Evolutionary conservation across 1,284 basidiomycete species (phyloP), one percentile per base, ranked within the genome.

Genomic region (Coriolopsis trogii): DNA sequence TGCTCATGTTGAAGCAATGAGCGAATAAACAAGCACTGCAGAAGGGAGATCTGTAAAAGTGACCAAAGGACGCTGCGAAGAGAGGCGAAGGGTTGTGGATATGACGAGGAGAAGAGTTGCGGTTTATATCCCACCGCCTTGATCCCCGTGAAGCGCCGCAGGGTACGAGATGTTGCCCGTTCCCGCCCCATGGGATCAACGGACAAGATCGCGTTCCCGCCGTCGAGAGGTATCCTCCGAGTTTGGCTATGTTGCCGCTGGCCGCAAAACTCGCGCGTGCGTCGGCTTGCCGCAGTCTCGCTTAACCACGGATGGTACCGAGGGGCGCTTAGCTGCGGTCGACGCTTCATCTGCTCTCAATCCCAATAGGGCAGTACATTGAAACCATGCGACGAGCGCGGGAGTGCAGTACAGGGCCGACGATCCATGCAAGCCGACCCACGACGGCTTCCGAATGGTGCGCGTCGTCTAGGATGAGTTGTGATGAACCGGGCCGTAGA

Each of bases 221-320:
- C 29, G 23, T 41, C 26, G 42, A 41, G 16, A 26, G 25, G 34
- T 10, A 15, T 10, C 33, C 4, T 34, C 34, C 18, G 18, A 30
- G 13, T 16, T n/a, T 36, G 40, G n/a, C 15, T 12, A 8, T 8
- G 30, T 16, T 47, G 23, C 47, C 46, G 42, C 13, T 25, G 34
- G 28, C 39, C 15, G 41, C 50, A 47, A 38, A 46, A 45, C 29
- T 58, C 49, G 41, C 56, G 47, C 53, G 44, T n/a, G 9, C 29
- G 41, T 55, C 53, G 53, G 53, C 38, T 46, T 8, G 10, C 13
- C 18, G 29, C 40, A 26, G 30, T n/a, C 18, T 36, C 46, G 37
- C 41, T 45, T 48, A 31, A 51, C 34, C 28, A 41, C 20, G 31
- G 20, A 18, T 41, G 37, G 49, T 13, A 38, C 42, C 15, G n/a